phyloP scores from a whole-genome alignment of 1,284 basidiomycete genomes.

The Pseudozyma pruni region DNA sequence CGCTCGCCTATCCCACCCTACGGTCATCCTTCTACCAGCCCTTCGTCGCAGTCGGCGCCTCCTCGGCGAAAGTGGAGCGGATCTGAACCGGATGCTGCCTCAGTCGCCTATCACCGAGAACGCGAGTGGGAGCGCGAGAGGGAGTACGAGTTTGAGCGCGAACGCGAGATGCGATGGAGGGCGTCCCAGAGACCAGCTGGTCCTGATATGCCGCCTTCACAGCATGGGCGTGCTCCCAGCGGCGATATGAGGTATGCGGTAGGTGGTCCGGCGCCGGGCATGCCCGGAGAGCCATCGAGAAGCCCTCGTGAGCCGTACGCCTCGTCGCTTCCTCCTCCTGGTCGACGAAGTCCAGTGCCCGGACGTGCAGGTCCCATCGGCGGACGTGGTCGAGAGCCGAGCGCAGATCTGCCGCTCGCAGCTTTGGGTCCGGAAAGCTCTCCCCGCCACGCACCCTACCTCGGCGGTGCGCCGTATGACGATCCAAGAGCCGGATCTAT shows the following conservation, averaged over 20 bases:
- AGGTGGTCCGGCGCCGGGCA: conserved; percentile 19
- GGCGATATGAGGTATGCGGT: conserved; percentile 35
- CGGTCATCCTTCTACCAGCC: conserved; percentile 23
- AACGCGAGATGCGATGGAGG: conserved; percentile 49
- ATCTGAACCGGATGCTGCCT: conserved; percentile 45
- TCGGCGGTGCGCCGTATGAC: conserved; percentile 25
- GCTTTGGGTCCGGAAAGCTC: conserved; percentile 36
- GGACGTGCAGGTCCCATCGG: conserved; percentile 11
- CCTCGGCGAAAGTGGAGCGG: conserved; percentile 57
- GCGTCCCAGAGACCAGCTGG: conserved; percentile 27
- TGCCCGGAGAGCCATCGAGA: conserved; percentile 23
- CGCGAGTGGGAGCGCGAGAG: conserved; percentile 50
- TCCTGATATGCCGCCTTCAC: conserved; percentile 26
- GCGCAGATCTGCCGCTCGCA: conserved; percentile 30
- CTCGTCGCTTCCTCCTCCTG: conserved; percentile 21
- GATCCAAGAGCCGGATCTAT: conserved; percentile 32
- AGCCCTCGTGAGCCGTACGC: conserved; percentile 36
- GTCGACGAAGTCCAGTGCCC: conserved; percentile 34
- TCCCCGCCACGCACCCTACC: conserved; percentile 33
- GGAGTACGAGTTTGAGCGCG: conserved; percentile 43
- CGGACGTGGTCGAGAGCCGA: conserved; percentile 34
- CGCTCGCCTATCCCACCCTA: conserved; percentile 34
- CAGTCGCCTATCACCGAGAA: conserved; percentile 30
- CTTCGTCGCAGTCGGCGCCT: conserved; percentile 40
- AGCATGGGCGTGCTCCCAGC: conserved; percentile 25